Evolutionary conservation across 2,329 filamentous ascomycete species (phyloP).

Genomic region (Clonostachys rosea): DNA sequence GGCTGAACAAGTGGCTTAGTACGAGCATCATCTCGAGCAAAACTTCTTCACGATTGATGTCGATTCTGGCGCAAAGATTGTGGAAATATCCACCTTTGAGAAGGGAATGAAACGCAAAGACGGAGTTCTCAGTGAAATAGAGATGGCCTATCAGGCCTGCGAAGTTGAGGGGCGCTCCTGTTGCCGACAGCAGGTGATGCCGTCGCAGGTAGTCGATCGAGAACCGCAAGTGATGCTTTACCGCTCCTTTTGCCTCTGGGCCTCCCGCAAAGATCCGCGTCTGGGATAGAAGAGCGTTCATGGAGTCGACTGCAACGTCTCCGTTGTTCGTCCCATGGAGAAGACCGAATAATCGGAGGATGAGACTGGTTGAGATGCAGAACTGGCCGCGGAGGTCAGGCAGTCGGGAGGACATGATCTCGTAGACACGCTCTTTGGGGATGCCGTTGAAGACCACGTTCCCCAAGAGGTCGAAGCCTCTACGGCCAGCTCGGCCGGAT

Average conservation of each 20-base stretch:
- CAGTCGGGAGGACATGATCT: constrained; percentile 68
- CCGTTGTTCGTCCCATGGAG: constrained; percentile 62
- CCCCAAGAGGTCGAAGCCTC: constrained; percentile 75
- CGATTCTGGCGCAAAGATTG: constrained; percentile 52
- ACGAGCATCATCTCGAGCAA: constrained; percentile 62
- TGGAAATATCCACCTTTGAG: constrained; percentile 67
- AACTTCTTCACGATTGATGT: constrained; percentile 40
- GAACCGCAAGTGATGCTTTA: constrained; percentile 74
- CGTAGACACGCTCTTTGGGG: constrained; percentile 52
- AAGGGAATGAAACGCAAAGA: constrained; percentile 73
- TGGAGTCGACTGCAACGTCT: constrained; percentile 53
- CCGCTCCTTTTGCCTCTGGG: constrained; percentile 60
- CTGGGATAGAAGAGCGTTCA: constrained; percentile 66
- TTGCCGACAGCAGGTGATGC: constrained; percentile 57
- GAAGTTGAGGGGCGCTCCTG: constrained; percentile 67
- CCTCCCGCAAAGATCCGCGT: constrained; percentile 68
- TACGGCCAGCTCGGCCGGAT: constrained; percentile 71
- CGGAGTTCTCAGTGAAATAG: constrained; percentile 72
- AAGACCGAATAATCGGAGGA: constrained; percentile 64
- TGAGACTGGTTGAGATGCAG: constrained; percentile 68
- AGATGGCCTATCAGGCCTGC: constrained; percentile 66
- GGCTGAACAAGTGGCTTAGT: constrained; percentile 66
- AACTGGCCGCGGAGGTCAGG: constrained; percentile 76
- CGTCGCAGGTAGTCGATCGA: constrained; percentile 75
- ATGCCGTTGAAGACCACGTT: constrained; percentile 77